Evolutionary conservation across 768 basidiomycete genomes (phyloP), one percentile per base, ranked within the genome.

Genomic region (Sistotremastrum suecicum): DNA sequence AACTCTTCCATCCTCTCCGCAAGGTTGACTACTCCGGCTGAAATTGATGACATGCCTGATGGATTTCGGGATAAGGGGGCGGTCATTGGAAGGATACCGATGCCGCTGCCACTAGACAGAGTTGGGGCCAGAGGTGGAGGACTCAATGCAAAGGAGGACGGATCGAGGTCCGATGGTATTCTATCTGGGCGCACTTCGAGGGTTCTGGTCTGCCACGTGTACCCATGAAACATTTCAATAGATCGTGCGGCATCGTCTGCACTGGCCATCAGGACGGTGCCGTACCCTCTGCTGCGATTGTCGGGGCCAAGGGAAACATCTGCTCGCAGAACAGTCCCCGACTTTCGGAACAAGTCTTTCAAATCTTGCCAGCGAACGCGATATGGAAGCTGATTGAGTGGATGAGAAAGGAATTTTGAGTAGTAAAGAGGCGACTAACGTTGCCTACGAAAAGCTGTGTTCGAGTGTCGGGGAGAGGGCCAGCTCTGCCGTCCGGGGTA

Each of bases 331-430:
- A 92, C 80, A 31, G 86, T 95, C 37, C 95, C 95, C 5, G 94
- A 87, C 52, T 87, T 84, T 35, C 94, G 78, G 63, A 99, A 97
- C 44, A 99, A 76, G 60, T 99, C 94, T 56, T 99, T 98, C 51
- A 99, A 75, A 66, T 99, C 95, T 67, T 99, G 95, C 95, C 95
- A 99, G 46, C 95, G 79, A 36, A 97, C 92, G 50, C 94, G 74
- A 63, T 94, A 98, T 0, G 95, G 95, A 29, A 99, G 76, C 90
- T 92, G 54, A 44, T 12, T 41, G 37, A 7, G 9, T 36, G 44
- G 12, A 28, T 37, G 5, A 11, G 38, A 48, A 30, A 35, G 32
- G 41, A 31, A 8, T 34, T 20, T 41, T 39, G 42, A 45, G 39
- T 36, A 41, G 7, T 42, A 46, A 48, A 40, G 37, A 39, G 10